Base-by-base conservation (phyloP, 345 rosid genomes). In the Eucalyptus camaldulensis region DNA sequence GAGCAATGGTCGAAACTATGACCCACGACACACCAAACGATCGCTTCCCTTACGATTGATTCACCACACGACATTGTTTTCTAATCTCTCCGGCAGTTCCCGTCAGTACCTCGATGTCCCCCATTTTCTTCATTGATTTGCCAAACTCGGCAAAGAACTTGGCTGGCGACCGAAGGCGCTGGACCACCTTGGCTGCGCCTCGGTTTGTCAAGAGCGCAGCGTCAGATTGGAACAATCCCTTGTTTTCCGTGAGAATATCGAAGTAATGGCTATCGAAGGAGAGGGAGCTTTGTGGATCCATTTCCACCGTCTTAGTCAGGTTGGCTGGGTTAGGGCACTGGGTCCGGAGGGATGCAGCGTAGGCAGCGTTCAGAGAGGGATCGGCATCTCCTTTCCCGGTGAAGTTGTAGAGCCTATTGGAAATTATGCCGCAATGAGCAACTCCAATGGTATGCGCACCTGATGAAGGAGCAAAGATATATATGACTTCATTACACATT, bases 191-290 rank as follows among this genome's bases (percentile, higher is more conserved):
- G 40, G 76, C 76, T 0, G 21, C 76, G 0, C 76, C 91, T 10
- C 44, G 43, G 51, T 89, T 16, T 7, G 92, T 90, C 83, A 92
- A 86, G 58, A 93, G 89, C 13, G 90, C 92, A 3, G 92, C 90
- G 31, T 93, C 95, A 5, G 92, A 89, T 47, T 80, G 89, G 88
- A 93, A 85, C 19, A 91, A 76, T 44, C 94, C 93, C 53, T 88
- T 29, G 31, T 92, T 86, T 76, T 92, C 56, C 15, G 49, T 56
- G 65, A 92, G 90, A 87, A 83, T 87, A 47, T 88, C 88, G 83
- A 88, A 90, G 91, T 93, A 92, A 33, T 86, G 56, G 58, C 80
- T 87, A 87, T 92, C 93, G 17, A 93, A 91, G 45, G 86, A 27
- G 22, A 37, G 31, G 44, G 58, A 19, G 89, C 87, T 88, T 27